Conservation (phyloP, 768 basidiomycete genomes). For the Lenzites betulinus region DNA sequence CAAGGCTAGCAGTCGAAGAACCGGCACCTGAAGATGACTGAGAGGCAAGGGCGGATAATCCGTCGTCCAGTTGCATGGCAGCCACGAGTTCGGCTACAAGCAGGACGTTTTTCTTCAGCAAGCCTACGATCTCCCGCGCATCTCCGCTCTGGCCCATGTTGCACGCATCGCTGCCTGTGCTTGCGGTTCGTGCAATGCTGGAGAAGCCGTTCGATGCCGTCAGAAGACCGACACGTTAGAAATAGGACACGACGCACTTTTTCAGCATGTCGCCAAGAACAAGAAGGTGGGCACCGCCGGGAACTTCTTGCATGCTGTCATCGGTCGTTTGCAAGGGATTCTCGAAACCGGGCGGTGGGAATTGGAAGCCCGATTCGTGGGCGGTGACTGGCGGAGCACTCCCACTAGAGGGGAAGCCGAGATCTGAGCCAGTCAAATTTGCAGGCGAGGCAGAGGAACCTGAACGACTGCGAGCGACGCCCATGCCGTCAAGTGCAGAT, state of each 20-base stretch:
- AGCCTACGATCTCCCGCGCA: slow-evolving; percentile 29
- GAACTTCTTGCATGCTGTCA: slow-evolving; percentile 35
- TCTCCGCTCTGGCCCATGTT: slow-evolving; percentile 30
- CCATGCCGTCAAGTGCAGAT: slow-evolving; percentile 35
- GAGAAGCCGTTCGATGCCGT: slow-evolving; percentile 37
- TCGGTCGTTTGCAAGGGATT: slow-evolving; percentile 22
- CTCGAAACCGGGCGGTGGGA: slow-evolving; percentile 28
- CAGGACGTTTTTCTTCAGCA: slow-evolving; percentile 31
- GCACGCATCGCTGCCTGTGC: slow-evolving; percentile 32
- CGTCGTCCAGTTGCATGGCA: slow-evolving; percentile 29
- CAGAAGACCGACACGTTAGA: slow-evolving; percentile 36
- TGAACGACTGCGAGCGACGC: slow-evolving; percentile 32
- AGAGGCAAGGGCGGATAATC: slow-evolving; percentile 3
- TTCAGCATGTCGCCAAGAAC: slow-evolving; percentile 52
- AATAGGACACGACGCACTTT: slow-evolving; percentile 44
- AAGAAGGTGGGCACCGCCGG: slow-evolving; percentile 50
- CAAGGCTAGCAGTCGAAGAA: slow-evolving; percentile 2
- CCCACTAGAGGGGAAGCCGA: slow-evolving; percentile 30
- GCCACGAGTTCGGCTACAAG: slow-evolving; percentile 32
- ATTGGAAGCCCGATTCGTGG: slow-evolving; percentile 32
- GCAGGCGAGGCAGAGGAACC: slow-evolving; percentile 37
- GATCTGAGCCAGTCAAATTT: slow-evolving; percentile 25
- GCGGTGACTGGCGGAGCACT: slow-evolving; percentile 30
- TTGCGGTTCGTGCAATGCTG: slow-evolving; percentile 32
- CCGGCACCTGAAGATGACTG: slow-evolving; percentile 22